phyloP scores from a whole-genome alignment of 352 stramenopile genomes.

The Pilasporangium apinafurcum region DNA sequence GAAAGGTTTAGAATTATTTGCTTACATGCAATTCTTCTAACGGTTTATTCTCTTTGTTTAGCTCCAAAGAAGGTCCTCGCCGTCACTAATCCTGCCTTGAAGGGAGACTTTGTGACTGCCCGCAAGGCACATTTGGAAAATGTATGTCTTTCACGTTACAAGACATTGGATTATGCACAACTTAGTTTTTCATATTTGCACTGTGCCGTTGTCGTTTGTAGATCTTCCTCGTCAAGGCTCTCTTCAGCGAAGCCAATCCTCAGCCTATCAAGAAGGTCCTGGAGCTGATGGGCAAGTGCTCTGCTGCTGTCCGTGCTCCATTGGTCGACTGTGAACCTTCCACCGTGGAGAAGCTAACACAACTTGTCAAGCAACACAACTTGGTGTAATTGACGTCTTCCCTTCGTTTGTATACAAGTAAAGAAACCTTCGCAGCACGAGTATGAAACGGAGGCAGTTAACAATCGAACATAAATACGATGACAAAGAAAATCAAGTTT shows the following conservation, averaged over 20 bases:
- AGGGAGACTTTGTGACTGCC: constrained; percentile 75
- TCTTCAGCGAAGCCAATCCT: constrained; percentile 90
- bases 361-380: constrained; percentile 67
- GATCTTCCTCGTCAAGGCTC: constrained; percentile 88
- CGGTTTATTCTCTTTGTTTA: constrained; percentile 13
- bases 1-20: neutral
- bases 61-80: constrained; percentile 81
- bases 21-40: neutral
- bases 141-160: constrained; percentile 25
- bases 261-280: constrained; percentile 90
- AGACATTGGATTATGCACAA: neutral
- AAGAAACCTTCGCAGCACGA: no score
- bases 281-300: constrained; percentile 84
- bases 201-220: constrained; percentile 7
- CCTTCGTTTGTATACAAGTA: no score
- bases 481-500: no score
- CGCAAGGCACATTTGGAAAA: constrained; percentile 82
- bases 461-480: no score
- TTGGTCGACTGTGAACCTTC: constrained; percentile 66
- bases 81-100: constrained; percentile 69
- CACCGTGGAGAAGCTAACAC: constrained; percentile 55
- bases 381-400: constrained; percentile 41
- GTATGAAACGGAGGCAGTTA: no score
- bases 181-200: neutral
- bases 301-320: constrained; percentile 60